phyloP scores from a whole-genome alignment of 805 yeast genomes.

The Limtongozyma cylindracea region DNA sequence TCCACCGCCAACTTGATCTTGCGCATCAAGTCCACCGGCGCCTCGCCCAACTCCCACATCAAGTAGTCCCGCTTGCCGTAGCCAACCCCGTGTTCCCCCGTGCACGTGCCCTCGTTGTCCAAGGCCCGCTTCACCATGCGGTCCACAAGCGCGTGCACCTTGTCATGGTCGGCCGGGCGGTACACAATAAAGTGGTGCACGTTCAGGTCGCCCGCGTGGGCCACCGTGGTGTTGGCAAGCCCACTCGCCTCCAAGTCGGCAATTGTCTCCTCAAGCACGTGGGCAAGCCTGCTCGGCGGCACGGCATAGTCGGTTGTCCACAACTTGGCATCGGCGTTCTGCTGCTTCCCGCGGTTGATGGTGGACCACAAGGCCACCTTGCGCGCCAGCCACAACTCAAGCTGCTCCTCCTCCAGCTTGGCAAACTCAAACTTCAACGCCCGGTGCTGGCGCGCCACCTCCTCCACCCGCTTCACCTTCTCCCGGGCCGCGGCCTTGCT shows the following conservation, averaged over 20 bases:
- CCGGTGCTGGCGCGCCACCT: slow-evolving; percentile 5
- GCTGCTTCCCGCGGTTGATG: slow-evolving; percentile 32
- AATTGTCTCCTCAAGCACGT: slow-evolving; percentile 34
- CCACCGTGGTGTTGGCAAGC: slow-evolving; percentile 28
- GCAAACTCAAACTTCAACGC: slow-evolving; percentile 4
- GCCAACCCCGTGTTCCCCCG: slow-evolving; percentile 23
- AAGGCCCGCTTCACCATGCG: slow-evolving; percentile 33
- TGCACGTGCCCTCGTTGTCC: slow-evolving; percentile 8
- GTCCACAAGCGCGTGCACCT: slow-evolving; percentile 33
- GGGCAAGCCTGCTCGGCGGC: slow-evolving; percentile 46
- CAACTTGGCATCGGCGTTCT: slow-evolving; percentile 32
- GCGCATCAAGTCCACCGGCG: slow-evolving; percentile 16
- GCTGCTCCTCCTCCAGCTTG: slow-evolving; percentile 4
- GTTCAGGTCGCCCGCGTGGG: slow-evolving; percentile 86
- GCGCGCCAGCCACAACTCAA: slow-evolving; percentile 6
- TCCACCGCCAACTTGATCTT: slow-evolving; percentile 14
- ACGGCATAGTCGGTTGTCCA: slow-evolving; percentile 92
- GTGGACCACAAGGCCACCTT: slow-evolving; percentile 14
- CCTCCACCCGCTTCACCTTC: slow-evolving; percentile 21
- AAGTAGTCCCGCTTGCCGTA: slow-evolving; percentile 15
- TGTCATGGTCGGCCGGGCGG: slow-evolving; percentile 19
- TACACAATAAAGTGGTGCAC: slow-evolving; percentile 60
- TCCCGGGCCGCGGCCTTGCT: slow-evolving; percentile 13
- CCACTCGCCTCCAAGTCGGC: slow-evolving; percentile 33
- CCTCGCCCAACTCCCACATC: slow-evolving; percentile 11